Conservation (phyloP, 495 filamentous ascomycete species). For the Eremomyces bilateralis region DNA sequence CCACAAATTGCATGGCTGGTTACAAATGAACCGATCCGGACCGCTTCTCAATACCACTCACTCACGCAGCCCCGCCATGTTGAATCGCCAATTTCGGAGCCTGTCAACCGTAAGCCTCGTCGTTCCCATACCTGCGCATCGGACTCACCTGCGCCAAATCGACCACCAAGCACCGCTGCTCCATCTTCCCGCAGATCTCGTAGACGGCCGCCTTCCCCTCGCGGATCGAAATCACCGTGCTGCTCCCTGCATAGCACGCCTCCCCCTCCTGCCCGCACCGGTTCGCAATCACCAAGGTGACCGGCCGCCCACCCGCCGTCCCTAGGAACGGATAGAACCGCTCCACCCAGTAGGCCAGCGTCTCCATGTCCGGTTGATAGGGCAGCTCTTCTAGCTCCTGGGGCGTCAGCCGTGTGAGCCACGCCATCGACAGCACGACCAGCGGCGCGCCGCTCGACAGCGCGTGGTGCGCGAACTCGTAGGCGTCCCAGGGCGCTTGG, state of each 20-base stretch:
- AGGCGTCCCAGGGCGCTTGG: constrained; percentile 50
- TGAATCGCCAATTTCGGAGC: constrained; percentile 7
- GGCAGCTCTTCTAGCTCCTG: constrained; percentile 23
- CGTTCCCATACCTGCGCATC: background rate
- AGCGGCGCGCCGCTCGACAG: constrained; percentile 43
- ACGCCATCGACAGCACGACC: constrained; percentile 74
- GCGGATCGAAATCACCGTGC: constrained; percentile 54
- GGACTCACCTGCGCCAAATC: constrained; percentile 24
- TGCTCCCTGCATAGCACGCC: constrained; percentile 67
- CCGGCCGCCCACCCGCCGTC: constrained; percentile 28
- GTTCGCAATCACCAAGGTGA: constrained; percentile 70
- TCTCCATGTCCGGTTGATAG: constrained; percentile 50
- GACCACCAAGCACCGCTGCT: constrained; percentile 40
- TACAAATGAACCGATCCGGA: no score
- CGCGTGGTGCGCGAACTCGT: constrained; percentile 68
- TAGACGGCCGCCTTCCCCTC: constrained; percentile 45
- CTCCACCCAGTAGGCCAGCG: constrained; percentile 77
- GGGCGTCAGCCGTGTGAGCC: constrained; percentile 38
- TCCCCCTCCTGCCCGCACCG: constrained; percentile 47
- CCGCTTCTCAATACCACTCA: no score
- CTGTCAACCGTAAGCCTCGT: constrained; percentile 2
- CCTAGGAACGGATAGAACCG: constrained; percentile 53
- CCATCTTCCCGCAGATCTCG: constrained; percentile 41
- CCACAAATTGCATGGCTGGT: no score
- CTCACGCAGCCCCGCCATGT: no score